Conservation (phyloP, 2,329 filamentous ascomycete genomes). For the Neonectria ditissima region DNA sequence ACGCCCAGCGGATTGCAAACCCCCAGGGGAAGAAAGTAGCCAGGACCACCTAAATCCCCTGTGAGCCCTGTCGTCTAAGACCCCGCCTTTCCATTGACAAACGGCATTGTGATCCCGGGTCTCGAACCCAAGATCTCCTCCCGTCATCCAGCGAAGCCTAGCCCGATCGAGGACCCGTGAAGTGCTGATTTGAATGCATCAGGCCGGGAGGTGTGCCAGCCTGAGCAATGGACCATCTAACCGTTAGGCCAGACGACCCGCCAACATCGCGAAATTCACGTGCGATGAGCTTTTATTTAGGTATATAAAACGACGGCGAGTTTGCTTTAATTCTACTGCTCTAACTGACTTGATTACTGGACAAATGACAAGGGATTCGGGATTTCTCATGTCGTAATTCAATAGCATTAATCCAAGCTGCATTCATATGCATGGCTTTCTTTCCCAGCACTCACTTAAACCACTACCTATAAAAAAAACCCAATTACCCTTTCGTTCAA, state of each 20-base stretch:
- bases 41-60: not conserved
- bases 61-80: not conserved
- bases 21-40: not conserved
- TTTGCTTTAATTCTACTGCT: too few species aligned
- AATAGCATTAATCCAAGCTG: not conserved
- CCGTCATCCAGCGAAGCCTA: not conserved
- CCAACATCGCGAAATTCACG: not conserved
- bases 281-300: not conserved
- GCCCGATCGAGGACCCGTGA: not conserved
- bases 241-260: not conserved
- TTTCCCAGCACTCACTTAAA: too few species aligned
- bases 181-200: not conserved
- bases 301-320: too few species aligned
- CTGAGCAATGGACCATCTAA: not conserved
- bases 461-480: too few species aligned
- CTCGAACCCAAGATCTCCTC: not conserved
- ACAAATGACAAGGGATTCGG: not conserved
- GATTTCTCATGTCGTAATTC: not conserved
- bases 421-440: not conserved
- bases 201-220: conserved; percentile 4
- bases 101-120: too few species aligned
- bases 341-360: not conserved
- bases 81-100: not conserved
- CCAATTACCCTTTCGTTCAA: not conserved
- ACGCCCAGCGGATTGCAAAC: not conserved